Base-by-base conservation (phyloP, 2,329 filamentous ascomycete species). In the Alternaria sp. region DNA sequence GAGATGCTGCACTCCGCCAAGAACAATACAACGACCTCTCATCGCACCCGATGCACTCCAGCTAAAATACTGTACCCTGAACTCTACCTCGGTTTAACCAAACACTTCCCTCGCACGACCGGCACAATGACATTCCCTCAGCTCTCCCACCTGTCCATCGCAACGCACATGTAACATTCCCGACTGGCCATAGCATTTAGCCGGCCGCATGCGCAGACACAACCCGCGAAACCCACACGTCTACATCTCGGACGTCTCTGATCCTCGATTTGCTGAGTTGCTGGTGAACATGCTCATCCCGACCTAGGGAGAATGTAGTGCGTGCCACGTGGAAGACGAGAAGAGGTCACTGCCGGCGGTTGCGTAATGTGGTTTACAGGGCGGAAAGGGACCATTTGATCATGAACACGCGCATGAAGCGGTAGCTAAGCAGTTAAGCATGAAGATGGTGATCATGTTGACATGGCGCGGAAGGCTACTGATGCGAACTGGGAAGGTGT, bases 391-490 rank as follows among this genome's bases (percentile, higher is more conserved):
- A 5, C 4, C 5, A 2, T 5, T 10, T 41, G 37, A 3, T 41
- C 5, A 18, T 18, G n/a, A 18, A 18, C n/a, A 41, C n/a, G 37
- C n/a, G n/a, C 37, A 6, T 37, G 33, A 5, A 37, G 33, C 15
- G 33, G 10, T 37, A n/a, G 33, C 28, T 21, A 26, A 18, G 15
- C 26, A 20, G 18, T 11, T n/a, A 55, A 50, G 33, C 21, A 30
- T 12, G 21, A 55, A 11, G 30, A 41, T 11, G 47, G 63, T 43
- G 65, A 50, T 4, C 79, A 80, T 46, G 90, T 93, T 71, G 80
- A 78, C 1, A 83, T 83, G 4, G 92, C 90, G 0, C 82, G 87
- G 75, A 84, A 82, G 73, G 92, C 94, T 69, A 91, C 91, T 11
- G 80, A 82, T 54, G 86, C 85, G 4, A 90, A 90, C 90, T 0